Conservation (phyloP, 1,284 basidiomycete genomes). For the Marasmius tenuissimus region DNA sequence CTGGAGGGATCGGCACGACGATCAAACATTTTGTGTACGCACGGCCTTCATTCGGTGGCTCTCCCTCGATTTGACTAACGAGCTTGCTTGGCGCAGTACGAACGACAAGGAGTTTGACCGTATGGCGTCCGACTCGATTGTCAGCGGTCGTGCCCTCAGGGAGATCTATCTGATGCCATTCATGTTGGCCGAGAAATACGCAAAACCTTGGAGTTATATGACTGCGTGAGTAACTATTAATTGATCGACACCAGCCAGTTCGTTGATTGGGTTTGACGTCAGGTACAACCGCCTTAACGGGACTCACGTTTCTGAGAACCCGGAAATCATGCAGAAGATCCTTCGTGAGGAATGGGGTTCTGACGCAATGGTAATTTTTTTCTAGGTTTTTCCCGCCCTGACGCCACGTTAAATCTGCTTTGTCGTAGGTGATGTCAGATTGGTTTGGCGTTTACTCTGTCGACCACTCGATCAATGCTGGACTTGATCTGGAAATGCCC, state of each 20-base stretch:
- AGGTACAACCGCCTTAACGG: constrained; percentile 75
- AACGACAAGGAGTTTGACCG: constrained; percentile 78
- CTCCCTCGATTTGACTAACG: neutral
- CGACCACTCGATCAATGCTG: constrained; percentile 67
- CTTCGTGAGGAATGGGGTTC: constrained; percentile 79
- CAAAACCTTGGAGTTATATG: constrained; percentile 72
- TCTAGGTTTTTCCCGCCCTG: neutral
- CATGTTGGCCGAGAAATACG: constrained; percentile 76
- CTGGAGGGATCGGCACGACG: constrained; percentile 65
- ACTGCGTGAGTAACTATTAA: constrained; percentile 51
- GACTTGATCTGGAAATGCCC: constrained; percentile 81
- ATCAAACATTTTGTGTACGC: constrained; percentile 75
- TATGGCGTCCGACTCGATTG: constrained; percentile 59
- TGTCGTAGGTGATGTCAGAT: neutral
- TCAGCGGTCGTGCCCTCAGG: constrained; percentile 69
- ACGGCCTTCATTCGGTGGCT: constrained; percentile 6
- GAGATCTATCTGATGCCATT: constrained; percentile 85
- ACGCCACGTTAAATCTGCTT: constrained; percentile 32
- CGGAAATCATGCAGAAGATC: constrained; percentile 58
- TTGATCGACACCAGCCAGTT: neutral
- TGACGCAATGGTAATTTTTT: constrained; percentile 47
- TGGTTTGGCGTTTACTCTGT: constrained; percentile 72
- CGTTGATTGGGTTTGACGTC: neutral
- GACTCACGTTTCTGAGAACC: constrained; percentile 69
- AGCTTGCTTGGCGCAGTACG: constrained; percentile 34